These are phyloP conservation scores for Komagataella ulmi DNA, from an alignment of 805 yeast genomes.

Conservation along the genomic window DNA sequence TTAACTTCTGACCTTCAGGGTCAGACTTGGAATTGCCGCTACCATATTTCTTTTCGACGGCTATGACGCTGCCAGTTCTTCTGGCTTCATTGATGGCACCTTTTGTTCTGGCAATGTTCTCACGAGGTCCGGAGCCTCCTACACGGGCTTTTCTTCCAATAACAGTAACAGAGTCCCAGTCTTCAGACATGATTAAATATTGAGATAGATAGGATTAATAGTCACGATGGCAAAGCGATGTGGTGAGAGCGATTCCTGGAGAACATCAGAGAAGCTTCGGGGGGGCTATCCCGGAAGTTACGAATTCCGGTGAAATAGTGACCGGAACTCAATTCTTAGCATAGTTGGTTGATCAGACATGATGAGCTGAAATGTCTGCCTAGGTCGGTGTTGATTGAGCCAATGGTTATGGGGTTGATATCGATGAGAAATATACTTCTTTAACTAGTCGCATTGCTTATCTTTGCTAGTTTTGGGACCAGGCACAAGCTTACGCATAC, in stretches of 20 bases:
- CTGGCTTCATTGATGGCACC: slow-evolving; percentile 86
- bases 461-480: no score
- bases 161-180: slow-evolving; percentile 87
- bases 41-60: slow-evolving; percentile 89
- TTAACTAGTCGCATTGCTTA: no score
- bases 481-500: no score
- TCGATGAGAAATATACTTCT: no score
- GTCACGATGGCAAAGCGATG: neutral
- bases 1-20: slow-evolving; percentile 89
- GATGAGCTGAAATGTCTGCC: no score
- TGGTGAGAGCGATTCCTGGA: neutral
- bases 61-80: slow-evolving; percentile 78
- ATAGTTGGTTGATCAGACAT: no score
- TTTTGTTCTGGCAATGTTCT: slow-evolving; percentile 65
- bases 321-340: neutral
- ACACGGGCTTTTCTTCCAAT: slow-evolving; percentile 84
- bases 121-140: slow-evolving; percentile 83
- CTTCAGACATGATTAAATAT: slow-evolving; percentile 22
- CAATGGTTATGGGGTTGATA: no score
- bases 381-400: no score
- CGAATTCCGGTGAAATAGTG: neutral
- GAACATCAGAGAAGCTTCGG: neutral
- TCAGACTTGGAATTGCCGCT: slow-evolving; percentile 47
- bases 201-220: neutral
- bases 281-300: neutral